Percentiles rank a stretch among this genome's conserved stretches.
Conservation (phyloP, 148 eudicot species). For the Oxyria digyna region DNA sequence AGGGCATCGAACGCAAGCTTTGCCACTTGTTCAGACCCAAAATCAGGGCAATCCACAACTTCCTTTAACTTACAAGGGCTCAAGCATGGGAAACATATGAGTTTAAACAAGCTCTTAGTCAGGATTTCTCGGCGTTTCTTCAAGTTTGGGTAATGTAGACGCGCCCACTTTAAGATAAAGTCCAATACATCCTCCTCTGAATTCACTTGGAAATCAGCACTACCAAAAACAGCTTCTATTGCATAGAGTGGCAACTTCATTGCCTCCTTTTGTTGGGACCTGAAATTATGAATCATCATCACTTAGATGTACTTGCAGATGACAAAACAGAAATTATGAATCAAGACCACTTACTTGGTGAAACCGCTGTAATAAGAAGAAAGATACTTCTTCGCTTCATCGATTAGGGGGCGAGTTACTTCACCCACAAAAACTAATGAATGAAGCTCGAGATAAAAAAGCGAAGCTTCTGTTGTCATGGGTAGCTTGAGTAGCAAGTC, state of each 20-base stretch:
- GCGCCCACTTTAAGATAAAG: not conserved
- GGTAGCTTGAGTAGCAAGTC: too few relatives aligned
- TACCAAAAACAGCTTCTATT: not conserved
- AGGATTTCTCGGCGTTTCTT: not conserved
- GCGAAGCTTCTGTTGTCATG: too few relatives aligned
- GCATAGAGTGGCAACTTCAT: not conserved
- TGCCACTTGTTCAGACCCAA: too few relatives aligned
- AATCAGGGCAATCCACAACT: not conserved
- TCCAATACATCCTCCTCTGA: not conserved
- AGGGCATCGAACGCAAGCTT: too few relatives aligned
- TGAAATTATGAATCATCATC: not conserved
- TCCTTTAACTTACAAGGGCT: not conserved
- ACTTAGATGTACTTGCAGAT: too few relatives aligned
- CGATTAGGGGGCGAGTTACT: too few relatives aligned
- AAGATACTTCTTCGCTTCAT: too few relatives aligned
- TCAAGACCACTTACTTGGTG: too few relatives aligned
- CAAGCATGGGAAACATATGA: not conserved
- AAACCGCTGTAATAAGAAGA: too few relatives aligned
- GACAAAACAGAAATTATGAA: too few relatives aligned
- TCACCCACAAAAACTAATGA: too few relatives aligned
- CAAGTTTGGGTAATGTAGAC: not conserved
- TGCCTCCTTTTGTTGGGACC: not conserved
- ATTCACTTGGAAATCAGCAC: not conserved
- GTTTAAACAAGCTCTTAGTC: not conserved
- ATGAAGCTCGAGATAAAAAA: too few relatives aligned